These are phyloP conservation scores for Trifolium dubium DNA, from an alignment of 306 rosid genomes.

Conservation along the genomic window DNA sequence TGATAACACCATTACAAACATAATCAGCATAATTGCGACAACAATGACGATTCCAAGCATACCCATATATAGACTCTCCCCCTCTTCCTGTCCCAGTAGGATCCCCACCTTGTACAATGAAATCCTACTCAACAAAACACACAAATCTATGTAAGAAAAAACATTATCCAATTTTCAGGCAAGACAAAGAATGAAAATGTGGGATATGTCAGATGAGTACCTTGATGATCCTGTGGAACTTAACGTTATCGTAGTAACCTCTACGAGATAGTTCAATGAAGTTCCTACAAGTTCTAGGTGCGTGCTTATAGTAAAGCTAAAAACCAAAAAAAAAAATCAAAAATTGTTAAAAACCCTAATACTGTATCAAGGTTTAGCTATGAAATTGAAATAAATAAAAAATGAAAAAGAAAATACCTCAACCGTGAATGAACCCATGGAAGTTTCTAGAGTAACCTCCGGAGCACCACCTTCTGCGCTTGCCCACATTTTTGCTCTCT, in stretches of 20 bases:
- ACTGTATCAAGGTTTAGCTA: background rate
- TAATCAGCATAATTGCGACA: background rate
- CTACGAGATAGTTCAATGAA: slow-evolving; percentile 94
- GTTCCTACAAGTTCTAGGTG: slow-evolving; percentile 96
- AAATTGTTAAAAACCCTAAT: slow-evolving; percentile 3
- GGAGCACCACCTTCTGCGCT: slow-evolving; percentile 88
- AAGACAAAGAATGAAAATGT: background rate
- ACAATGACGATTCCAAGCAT: slow-evolving; percentile 25
- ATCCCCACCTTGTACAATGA: slow-evolving; percentile 98
- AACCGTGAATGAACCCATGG: slow-evolving; percentile 89
- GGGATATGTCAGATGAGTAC: slow-evolving; percentile 48
- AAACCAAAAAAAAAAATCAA: background rate
- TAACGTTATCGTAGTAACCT: slow-evolving; percentile 88
- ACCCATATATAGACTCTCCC: slow-evolving; percentile 99
- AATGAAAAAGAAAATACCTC: slow-evolving; percentile 58
- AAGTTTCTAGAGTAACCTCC: slow-evolving; percentile 93
- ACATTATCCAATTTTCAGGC: background rate
- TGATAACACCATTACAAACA: background rate
- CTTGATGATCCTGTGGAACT: slow-evolving; percentile 97
- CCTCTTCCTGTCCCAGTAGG: slow-evolving; percentile 99
- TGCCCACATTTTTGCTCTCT: slow-evolving; percentile 80
- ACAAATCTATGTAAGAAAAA: slow-evolving; percentile 36
- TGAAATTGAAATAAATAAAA: background rate
- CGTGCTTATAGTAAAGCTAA: slow-evolving; percentile 88
- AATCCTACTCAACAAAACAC: slow-evolving; percentile 67